Base-by-base conservation (phyloP, 768 basidiomycete genomes). In the Hypsizygus marmoreus region DNA sequence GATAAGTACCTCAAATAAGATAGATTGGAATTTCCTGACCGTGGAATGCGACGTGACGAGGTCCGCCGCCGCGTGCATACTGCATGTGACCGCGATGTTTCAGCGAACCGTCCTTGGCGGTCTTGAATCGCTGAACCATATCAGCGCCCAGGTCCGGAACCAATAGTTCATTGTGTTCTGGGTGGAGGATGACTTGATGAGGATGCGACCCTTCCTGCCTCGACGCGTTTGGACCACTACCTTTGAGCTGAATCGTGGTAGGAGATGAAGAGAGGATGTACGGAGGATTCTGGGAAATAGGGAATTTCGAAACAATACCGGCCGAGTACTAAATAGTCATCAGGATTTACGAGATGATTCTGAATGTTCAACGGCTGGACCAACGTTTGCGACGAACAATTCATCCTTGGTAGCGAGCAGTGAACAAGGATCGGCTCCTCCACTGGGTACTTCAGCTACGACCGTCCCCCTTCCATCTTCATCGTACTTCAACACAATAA, bases 121-220 rank as follows among this genome's bases (percentile, higher is more conserved):
- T 75, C 53, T 65, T 68, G 47, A 85, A 69, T 44, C 78, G 69
- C 66, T 77, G 82, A 12, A 90, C 75, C 41, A 73, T 73, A 60
- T 93, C 91, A 2, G 79, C 73, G 4, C 91, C 91, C 5, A 94
- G 70, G 62, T 93, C 89, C 1, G 88, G 81, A 1, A 90, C 73
- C 33, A 91, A 73, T 10, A 92, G 65, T 51, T 88, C 86, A 20
- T 70, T 57, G 37, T 73, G 69, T 13, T 69, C 63, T 23, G 73
- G 63, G 30, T 79, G 74, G 11, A 82, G 56, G 45, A 75, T 57
- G 25, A 83, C 80, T 56, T 92, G 86, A 66, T 93, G 91, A 0
- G 88, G 86, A 59, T 94, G 92, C 3, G 89, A 75, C 4, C 69
- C 64, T 44, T 82, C 77, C 60, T 94, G 92, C 25, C 91, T 76